A percentile compares a stretch with the other conserved stretches of the same genome.
These are phyloP conservation scores for Actinomucor elegans DNA, from an alignment of 371 early-diverging fungal genomes.

Conservation along the genomic window DNA sequence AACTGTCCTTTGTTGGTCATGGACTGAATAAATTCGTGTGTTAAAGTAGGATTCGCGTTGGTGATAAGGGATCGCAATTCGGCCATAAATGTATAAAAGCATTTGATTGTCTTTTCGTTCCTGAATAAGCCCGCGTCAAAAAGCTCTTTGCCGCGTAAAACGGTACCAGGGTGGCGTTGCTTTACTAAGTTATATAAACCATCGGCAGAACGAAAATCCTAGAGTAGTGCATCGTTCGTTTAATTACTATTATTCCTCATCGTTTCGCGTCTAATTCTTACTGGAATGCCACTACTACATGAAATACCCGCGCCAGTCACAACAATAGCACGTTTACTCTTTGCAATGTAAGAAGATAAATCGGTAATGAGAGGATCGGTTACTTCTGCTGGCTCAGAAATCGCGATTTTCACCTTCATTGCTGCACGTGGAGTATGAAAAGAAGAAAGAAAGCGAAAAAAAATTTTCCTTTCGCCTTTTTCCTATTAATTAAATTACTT, in stretches of 20 bases:
- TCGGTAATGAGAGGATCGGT: slow-evolving; percentile 44
- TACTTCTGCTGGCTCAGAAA: slow-evolving; percentile 42
- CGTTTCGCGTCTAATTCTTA: slow-evolving; percentile 34
- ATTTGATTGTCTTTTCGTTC: slow-evolving; percentile 67
- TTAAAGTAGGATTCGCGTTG: slow-evolving; percentile 77
- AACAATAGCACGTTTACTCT: slow-evolving; percentile 74
- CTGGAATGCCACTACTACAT: slow-evolving; percentile 88
- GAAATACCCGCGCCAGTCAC: slow-evolving; percentile 95
- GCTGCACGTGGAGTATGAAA: no score
- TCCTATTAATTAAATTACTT: no score
- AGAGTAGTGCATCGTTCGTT: no score
- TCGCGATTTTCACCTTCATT: slow-evolving; percentile 36
- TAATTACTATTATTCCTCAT: no score
- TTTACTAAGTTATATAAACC: slow-evolving; percentile 87
- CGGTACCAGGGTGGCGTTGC: slow-evolving; percentile 67
- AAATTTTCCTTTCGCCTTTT: no score
- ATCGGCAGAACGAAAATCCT: slow-evolving; percentile 84
- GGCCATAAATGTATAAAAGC: slow-evolving; percentile 95
- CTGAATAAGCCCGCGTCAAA: slow-evolving; percentile 94
- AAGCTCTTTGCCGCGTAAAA: slow-evolving; percentile 89
- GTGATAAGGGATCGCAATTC: slow-evolving; percentile 79
- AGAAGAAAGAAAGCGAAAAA: no score
- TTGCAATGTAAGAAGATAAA: slow-evolving; percentile 56
- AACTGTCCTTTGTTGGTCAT: slow-evolving; percentile 74
- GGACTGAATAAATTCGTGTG: slow-evolving; percentile 85